These are phyloP conservation scores for Auricularia sp. DNA, from an alignment of 768 basidiomycete species.

Conservation along the genomic window DNA sequence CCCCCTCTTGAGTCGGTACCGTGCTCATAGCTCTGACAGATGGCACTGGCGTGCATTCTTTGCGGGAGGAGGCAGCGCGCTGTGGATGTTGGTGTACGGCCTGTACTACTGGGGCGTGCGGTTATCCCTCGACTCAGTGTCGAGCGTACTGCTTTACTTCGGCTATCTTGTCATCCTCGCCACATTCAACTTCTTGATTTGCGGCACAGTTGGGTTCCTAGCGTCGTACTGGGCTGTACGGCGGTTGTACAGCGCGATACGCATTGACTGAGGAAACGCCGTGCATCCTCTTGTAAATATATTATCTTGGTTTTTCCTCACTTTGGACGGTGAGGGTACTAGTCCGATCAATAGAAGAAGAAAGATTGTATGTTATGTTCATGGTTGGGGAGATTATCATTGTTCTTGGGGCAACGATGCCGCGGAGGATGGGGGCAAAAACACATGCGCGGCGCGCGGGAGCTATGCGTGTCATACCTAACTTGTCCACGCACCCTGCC, in stretches of 20 bases:
- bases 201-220: constrained; percentile 36
- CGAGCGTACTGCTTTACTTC: constrained; percentile 75
- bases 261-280: constrained; percentile 43
- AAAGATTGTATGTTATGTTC: neutral
- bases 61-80: constrained; percentile 82
- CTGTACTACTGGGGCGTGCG: constrained; percentile 81
- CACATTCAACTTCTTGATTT: constrained; percentile 78
- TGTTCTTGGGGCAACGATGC: neutral
- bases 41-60: constrained; percentile 98
- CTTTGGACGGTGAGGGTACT: neutral
- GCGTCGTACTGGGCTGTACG: constrained; percentile 65
- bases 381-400: neutral
- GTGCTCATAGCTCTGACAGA: constrained; percentile 26
- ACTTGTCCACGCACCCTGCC: too few relatives aligned
- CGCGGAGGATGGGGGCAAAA: too few relatives aligned
- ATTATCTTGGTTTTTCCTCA: neutral
- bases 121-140: constrained; percentile 72
- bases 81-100: constrained; percentile 87
- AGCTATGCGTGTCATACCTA: too few relatives aligned
- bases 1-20: neutral
- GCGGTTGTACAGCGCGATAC: constrained; percentile 70
- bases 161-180: constrained; percentile 82
- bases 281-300: neutral
- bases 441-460: too few relatives aligned
- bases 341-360: neutral